phyloP scores from a whole-genome alignment of 306 rosid species.

The Prunus mongolica region DNA sequence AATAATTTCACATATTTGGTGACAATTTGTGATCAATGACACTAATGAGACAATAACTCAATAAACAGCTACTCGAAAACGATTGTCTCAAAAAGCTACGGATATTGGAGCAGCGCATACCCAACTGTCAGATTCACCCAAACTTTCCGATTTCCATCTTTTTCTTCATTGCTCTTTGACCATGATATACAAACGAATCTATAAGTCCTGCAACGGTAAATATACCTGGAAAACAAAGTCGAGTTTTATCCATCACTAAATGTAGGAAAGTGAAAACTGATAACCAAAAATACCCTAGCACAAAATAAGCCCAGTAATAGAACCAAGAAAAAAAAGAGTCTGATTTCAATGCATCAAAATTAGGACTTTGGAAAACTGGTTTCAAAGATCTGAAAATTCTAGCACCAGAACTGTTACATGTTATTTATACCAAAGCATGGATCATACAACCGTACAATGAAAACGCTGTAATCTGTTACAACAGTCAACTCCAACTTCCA shows the following conservation, averaged over 20 bases:
- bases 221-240: slow-evolving; percentile 42
- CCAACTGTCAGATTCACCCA: slow-evolving; percentile 29
- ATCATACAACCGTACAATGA: no score
- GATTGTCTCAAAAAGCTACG: slow-evolving; percentile 14
- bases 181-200: slow-evolving; percentile 71
- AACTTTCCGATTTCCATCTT: slow-evolving; percentile 62
- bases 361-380: no score
- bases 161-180: slow-evolving; percentile 65
- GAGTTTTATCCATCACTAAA: slow-evolving; percentile 15
- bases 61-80: not conserved
- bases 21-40: not conserved
- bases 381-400: no score
- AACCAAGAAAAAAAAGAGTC: not conserved
- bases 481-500: no score
- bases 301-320: not conserved
- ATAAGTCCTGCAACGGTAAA: slow-evolving; percentile 78
- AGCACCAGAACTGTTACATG: no score
- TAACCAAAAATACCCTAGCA: not conserved
- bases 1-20: slow-evolving; percentile 1
- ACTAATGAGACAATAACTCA: not conserved
- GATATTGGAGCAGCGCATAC: not conserved
- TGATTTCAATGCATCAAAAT: not conserved
- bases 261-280: not conserved
- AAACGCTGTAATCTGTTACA: no score
- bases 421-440: no score